Evolutionary conservation across 306 rosid species (phyloP), one percentile per base, ranked within the genome.

Genomic region (Begonia loranthoides): DNA sequence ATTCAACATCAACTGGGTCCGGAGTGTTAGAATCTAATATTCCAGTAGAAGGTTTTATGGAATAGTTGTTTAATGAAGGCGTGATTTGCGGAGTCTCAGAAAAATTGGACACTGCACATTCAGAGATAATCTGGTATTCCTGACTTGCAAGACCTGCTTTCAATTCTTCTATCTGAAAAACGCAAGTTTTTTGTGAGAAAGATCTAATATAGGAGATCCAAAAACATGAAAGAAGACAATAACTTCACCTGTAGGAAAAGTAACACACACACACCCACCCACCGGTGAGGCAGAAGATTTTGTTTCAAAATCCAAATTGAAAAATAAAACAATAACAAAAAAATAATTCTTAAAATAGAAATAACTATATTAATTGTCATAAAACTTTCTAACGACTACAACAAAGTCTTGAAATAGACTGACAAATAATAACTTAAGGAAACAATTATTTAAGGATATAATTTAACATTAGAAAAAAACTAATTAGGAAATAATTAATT

Each of bases 131-230:
- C 75, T 76, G 83, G 69, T 90, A 86, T 62, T 90, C 99, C 59
- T 68, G 76, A 63, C 81, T 90, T 63, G 99, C 86, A 71, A 90
- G 57, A 65, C 78, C 87, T 28, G 94, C 99, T 73, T 86, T 90
- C 77, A 90, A 73, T 68, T 78, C 84, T 68, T 70, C 78, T 53
- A 90, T 78, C 99, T 90, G 78, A 50, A 41, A 50, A 39, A 39
- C 24, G 3, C 12, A 11, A 52, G 0, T 5, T n/a, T 5, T 36
- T 22, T 9, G 10, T 10, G n/a, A 9, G n/a, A 11, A 51, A 17
- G 36, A 28, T 28, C 36, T 4, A 28, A 28, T 28, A 28, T 28
- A 28, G 36, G 9, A 28, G 6, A 28, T 28, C 36, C 5, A 28
- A 7, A 28, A 28, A 28, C 36, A 28, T 28, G 8, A 28, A 28